Percentiles rank a stretch among this genome's conserved stretches.
phyloP scores from a whole-genome alignment of 805 yeast species.

The Candida parachauliodes region DNA sequence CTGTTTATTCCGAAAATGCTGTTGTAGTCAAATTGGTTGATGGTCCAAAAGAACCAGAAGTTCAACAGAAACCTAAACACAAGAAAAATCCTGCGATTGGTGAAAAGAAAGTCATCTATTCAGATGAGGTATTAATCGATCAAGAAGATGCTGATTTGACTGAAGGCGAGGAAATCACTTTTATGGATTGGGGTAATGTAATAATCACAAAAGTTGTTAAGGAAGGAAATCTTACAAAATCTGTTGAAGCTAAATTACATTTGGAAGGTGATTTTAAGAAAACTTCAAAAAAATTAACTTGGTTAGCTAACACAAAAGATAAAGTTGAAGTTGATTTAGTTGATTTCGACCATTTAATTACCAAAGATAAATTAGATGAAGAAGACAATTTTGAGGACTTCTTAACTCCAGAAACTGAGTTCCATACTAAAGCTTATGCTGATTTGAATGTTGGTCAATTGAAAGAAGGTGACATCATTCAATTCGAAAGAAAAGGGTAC shows the following conservation, averaged over 20 bases:
- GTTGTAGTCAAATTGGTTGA: slow-evolving; percentile 63
- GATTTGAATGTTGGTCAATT: slow-evolving; percentile 73
- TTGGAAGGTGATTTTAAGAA: slow-evolving; percentile 96
- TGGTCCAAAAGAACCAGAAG: slow-evolving; percentile 61
- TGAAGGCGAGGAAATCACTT: slow-evolving; percentile 87
- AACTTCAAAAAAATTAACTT: slow-evolving; percentile 90
- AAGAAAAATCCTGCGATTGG: slow-evolving; percentile 94
- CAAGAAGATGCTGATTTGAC: slow-evolving; percentile 74
- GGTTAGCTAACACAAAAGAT: slow-evolving; percentile 85
- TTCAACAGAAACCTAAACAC: slow-evolving; percentile 84
- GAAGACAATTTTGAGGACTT: slow-evolving; percentile 91
- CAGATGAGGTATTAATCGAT: slow-evolving; percentile 67
- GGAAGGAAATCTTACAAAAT: slow-evolving; percentile 54
- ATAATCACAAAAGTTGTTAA: slow-evolving; percentile 68
- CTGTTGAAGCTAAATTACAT: slow-evolving; percentile 74
- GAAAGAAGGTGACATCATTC: slow-evolving; percentile 84
- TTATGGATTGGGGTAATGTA: slow-evolving; percentile 99
- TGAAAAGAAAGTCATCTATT: slow-evolving; percentile 68
- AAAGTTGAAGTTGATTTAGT: slow-evolving; percentile 71
- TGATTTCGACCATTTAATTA: slow-evolving; percentile 91
- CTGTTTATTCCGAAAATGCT: slow-evolving; percentile 60
- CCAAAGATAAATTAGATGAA: slow-evolving; percentile 92
- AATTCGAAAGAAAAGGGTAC: slow-evolving; percentile 97
- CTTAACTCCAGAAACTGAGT: slow-evolving; percentile 83
- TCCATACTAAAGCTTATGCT: slow-evolving; percentile 72